Conservation (phyloP, 129 eudicot species). For the Glebionis coronaria region DNA sequence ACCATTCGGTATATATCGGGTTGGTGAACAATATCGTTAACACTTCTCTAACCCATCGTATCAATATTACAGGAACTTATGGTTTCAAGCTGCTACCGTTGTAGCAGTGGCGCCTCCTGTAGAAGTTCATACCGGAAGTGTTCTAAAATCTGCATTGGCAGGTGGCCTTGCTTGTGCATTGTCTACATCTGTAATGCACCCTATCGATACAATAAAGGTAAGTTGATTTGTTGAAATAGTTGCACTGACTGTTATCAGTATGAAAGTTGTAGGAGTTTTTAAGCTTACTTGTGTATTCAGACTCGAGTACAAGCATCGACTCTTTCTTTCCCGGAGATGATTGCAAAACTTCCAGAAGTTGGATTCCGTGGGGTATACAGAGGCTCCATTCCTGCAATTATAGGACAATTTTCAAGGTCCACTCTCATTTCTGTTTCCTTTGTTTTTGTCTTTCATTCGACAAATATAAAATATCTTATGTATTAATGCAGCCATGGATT, state of each 20-base stretch:
- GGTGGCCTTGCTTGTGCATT: constrained; percentile 98
- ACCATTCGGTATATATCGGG: neutral
- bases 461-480: neutral
- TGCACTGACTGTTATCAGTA: neutral
- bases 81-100: constrained; percentile 99
- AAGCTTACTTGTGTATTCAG: constrained; percentile 30
- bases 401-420: constrained; percentile 93
- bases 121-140: constrained; percentile 77
- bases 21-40: neutral
- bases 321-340: constrained; percentile 69
- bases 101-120: constrained; percentile 95
- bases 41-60: neutral
- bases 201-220: constrained; percentile 90
- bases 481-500: constrained; percentile 64
- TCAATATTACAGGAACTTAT: constrained; percentile 54
- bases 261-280: neutral
- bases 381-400: constrained; percentile 91
- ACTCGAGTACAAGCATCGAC: constrained; percentile 95
- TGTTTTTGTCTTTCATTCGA: neutral
- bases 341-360: constrained; percentile 81
- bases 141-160: constrained; percentile 82
- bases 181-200: constrained; percentile 82
- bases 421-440: neutral
- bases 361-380: constrained; percentile 84
- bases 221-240: neutral